Base-by-base conservation (phyloP, 257 asterid species). In the Avicennia marina region DNA sequence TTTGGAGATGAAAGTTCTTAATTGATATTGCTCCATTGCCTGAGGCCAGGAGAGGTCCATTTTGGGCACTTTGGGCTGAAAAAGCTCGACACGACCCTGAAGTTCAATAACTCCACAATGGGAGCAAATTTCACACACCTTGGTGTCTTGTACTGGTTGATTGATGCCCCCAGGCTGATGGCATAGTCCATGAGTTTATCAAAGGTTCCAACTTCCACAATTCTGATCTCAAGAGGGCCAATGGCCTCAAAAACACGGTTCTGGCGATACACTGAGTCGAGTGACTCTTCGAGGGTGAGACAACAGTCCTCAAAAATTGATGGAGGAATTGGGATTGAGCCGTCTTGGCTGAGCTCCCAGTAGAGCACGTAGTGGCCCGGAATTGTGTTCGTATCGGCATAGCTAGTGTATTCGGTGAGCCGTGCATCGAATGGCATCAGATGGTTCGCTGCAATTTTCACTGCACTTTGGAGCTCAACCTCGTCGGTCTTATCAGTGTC, bases 111-210 rank as follows among this genome's bases (percentile, higher is more conserved):
- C 75, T 90, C 94, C 15, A 90, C 78, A 43, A 90, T 84, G 7
- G 98, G 98, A 0, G 81, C 86, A 59, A 79, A 82, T 13, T 79
- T 87, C 10, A 90, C 98, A 32, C 98, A 90, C 39, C 98, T 40
- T 1, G 98, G 98, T 3, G 98, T 79, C 66, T 89, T 89, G 68
- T 89, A 89, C 87, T 89, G 95, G 15, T 89, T 89, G 7, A 89
- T 86, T 6, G 96, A 87, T 2, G 98, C 96, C 16, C 98, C 98
- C 16, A 78, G 57, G 66, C 87, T 82, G 16, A 90, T 84, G 3
- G 98, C 95, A 52, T 82, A 85, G 59, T 90, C 98, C 98, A 90
- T 90, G 1, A 90, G 81, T 83, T 87, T 90, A 29, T 90, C 98
- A 60, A 90, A 90, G 0, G 96, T 84, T 1, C 98, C 96, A 0